These are phyloP conservation scores for Venturia carpophila DNA, from an alignment of 2,329 filamentous ascomycete genomes.

Conservation along the genomic window DNA sequence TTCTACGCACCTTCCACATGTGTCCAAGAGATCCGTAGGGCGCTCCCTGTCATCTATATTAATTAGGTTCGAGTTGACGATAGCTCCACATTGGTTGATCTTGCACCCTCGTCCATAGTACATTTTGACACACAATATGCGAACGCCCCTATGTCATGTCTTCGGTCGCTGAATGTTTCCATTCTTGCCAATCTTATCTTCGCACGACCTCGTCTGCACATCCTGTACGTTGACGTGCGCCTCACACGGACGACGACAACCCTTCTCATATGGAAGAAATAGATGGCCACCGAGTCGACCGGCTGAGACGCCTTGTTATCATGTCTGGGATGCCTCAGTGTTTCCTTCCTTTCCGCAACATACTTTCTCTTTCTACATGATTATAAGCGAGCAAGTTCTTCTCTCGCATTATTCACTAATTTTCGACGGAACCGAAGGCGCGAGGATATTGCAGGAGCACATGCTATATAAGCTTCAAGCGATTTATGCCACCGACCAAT, in stretches of 20 bases:
- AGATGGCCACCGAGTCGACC: background rate
- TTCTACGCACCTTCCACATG: background rate
- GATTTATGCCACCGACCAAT: background rate
- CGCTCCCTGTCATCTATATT: slow-evolving; percentile 3
- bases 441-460: background rate
- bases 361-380: background rate
- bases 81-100: background rate
- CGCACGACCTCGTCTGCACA: background rate
- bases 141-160: background rate
- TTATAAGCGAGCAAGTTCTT: background rate
- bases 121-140: background rate
- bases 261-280: background rate
- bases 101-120: background rate
- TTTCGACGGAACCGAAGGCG: background rate
- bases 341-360: background rate
- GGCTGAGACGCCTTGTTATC: background rate
- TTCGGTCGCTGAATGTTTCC: background rate
- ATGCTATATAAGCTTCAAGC: background rate
- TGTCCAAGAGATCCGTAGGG: background rate
- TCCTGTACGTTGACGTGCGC: background rate
- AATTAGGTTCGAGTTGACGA: background rate
- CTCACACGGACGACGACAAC: background rate
- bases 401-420: background rate
- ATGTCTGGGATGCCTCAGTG: background rate
- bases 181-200: background rate